Base-by-base conservation (phyloP, 371 early-diverging fungal genomes). In the Saksenaea vasiformis region DNA sequence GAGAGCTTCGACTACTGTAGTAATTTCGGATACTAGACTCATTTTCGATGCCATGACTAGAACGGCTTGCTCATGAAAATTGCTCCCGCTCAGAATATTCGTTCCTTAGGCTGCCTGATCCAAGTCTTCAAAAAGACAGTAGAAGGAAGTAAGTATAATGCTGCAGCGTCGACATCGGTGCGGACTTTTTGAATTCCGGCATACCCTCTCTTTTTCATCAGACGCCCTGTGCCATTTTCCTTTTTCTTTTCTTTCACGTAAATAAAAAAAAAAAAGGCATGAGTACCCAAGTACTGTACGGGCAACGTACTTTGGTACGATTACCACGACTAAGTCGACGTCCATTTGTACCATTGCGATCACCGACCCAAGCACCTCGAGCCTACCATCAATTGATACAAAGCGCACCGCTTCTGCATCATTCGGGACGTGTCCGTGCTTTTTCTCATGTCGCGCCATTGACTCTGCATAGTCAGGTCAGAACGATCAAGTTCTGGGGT, bases 371-470 rank as follows among this genome's bases (percentile, higher is more conserved):
- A 22, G 22, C 60, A n/a, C 61, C 61, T 22, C 27, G 61, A 61
- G 31, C 35, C 15, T 61, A 53, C 37, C 61, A 61, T 35, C 61
- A 61, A 13, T 36, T 61, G 15, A 51, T 51, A 34, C 36, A 61
- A 36, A 36, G 26, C 19, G 47, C 67, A 15, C 70, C 77, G 0
- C 58, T 76, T 37, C 24, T 77, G 36, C 67, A 69, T 27, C 73
- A 69, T 43, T 54, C 70, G 10, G 39, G 68, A 51, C 73, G 75
- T 39, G 56, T 61, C 14, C 73, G 73, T 1, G 61, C 73, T 5
- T 75, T 71, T 51, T 73, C 73, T 39, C 60, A 71, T 54, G 70
- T 69, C 5, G 64, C 71, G 15, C 60, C 64, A 2, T 54, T 74
- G 15, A 47, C 62, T 13, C 56, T 74, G 14, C 68, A 68, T 15